phyloP scores from a whole-genome alignment of 805 yeast genomes.

The Candida pseudoglaebosa region DNA sequence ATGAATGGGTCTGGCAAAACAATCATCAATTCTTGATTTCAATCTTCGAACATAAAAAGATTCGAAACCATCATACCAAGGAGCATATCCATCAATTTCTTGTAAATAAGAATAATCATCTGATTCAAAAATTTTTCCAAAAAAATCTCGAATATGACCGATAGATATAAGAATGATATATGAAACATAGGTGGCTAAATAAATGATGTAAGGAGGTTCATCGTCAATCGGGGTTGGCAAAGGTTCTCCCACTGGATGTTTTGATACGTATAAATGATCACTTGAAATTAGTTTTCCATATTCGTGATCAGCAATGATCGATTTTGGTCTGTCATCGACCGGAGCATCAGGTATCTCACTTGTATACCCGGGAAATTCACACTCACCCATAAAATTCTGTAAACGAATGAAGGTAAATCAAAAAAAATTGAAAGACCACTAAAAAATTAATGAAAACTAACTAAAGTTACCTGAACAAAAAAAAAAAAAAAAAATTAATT shows the following conservation, averaged over 20 bases:
- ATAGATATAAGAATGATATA: constrained; percentile 79
- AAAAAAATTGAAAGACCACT: background rate
- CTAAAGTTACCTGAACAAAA: too few species aligned
- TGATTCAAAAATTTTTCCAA: constrained; percentile 72
- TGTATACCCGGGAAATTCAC: background rate
- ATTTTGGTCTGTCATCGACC: constrained; percentile 27
- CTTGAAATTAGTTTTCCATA: constrained; percentile 66
- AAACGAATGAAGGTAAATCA: too few species aligned
- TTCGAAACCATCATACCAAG: constrained; percentile 92
- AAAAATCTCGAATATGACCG: constrained; percentile 88
- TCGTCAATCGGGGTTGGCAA: constrained; percentile 65
- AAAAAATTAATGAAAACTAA: too few species aligned
- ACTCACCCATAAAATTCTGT: background rate
- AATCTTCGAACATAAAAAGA: constrained; percentile 89
- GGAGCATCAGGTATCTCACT: constrained; percentile 34
- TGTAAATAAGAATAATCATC: constrained; percentile 60
- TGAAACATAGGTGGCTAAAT: constrained; percentile 78
- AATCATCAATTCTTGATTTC: constrained; percentile 87
- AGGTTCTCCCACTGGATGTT: constrained; percentile 54
- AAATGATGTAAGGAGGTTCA: constrained; percentile 81
- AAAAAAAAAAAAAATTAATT: too few species aligned
- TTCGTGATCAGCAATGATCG: constrained; percentile 51
- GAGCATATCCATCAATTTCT: constrained; percentile 88
- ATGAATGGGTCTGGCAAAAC: constrained; percentile 92
- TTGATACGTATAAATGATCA: constrained; percentile 61